Percentiles rank a stretch among this genome's conserved stretches.
phyloP scores from a whole-genome alignment of 2,329 filamentous ascomycete genomes.

The Epichloe festucae region DNA sequence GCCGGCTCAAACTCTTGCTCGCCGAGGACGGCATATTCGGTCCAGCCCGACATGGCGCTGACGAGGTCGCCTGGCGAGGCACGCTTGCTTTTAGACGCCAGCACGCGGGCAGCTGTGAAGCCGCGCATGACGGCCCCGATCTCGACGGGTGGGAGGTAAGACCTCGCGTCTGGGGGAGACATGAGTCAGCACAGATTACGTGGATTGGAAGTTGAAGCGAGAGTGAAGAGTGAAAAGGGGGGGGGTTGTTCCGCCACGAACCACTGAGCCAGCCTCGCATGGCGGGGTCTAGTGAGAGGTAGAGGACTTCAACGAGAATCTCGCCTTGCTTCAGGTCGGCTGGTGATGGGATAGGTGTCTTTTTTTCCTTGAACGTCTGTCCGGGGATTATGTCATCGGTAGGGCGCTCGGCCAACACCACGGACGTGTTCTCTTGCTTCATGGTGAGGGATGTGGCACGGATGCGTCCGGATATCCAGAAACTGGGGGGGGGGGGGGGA shows the following conservation, averaged over 20 bases:
- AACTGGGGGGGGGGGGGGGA: neutral
- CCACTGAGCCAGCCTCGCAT: conserved; percentile 61
- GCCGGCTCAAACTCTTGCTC: conserved; percentile 35
- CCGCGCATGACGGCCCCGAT: conserved; percentile 60
- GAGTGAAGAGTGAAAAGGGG: no score
- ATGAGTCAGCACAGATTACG: neutral
- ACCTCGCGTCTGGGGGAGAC: conserved; percentile 25
- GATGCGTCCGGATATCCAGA: neutral
- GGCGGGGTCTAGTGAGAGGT: conserved; percentile 60
- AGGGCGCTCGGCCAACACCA: conserved; percentile 53
- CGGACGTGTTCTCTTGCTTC: conserved; percentile 31
- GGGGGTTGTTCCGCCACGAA: conserved; percentile 16
- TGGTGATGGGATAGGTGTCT: conserved; percentile 35
- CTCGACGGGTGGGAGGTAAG: conserved; percentile 56
- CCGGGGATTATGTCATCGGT: conserved; percentile 47
- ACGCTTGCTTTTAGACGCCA: conserved; percentile 43
- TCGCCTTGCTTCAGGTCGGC: conserved; percentile 49
- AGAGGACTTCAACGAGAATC: conserved; percentile 47
- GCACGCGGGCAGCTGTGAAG: conserved; percentile 43
- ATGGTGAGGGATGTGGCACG: conserved; percentile 17
- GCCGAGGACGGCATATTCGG: conserved; percentile 46
- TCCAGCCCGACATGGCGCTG: conserved; percentile 46
- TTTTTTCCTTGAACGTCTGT: conserved; percentile 46
- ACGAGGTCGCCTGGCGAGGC: conserved; percentile 47
- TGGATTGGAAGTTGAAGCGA: neutral